Percentiles rank a stretch among this genome's conserved stretches.
phyloP scores from a whole-genome alignment of 371 early-diverging fungal species.

The Dinochytrium kinnereticum region DNA sequence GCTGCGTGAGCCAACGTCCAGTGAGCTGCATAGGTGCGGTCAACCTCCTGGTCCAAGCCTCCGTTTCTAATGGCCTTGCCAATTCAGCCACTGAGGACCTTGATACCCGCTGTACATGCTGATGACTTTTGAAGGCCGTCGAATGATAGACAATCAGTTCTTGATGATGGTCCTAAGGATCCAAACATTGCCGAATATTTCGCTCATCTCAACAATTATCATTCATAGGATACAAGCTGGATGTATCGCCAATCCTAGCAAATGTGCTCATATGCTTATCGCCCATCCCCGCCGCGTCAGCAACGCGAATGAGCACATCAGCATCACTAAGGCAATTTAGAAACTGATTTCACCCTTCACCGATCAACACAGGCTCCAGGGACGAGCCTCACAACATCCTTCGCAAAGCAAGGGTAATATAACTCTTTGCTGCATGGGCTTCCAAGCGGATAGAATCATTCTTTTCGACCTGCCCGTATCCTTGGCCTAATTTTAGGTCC shows the following conservation, averaged over 20 bases:
- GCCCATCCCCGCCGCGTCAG: slow-evolving; percentile 79
- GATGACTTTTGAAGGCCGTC: slow-evolving; percentile 44
- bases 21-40: slow-evolving; percentile 15
- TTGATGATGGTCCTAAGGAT: slow-evolving; percentile 69
- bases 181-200: slow-evolving; percentile 75
- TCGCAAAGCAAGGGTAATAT: slow-evolving; percentile 73
- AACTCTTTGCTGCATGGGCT: slow-evolving; percentile 40
- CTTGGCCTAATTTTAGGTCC: slow-evolving; percentile 74
- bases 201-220: slow-evolving; percentile 77
- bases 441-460: slow-evolving; percentile 15
- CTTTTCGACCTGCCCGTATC: slow-evolving; percentile 67
- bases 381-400: slow-evolving; percentile 82
- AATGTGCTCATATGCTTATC: slow-evolving; percentile 68
- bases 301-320: slow-evolving; percentile 78
- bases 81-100: slow-evolving; percentile 32
- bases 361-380: slow-evolving; percentile 80
- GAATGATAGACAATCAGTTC: slow-evolving; percentile 68
- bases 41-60: slow-evolving; percentile 20
- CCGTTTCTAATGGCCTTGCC: slow-evolving; percentile 13
- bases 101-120: slow-evolving; percentile 33
- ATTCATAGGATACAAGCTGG: slow-evolving; percentile 65
- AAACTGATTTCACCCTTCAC: slow-evolving; percentile 75
- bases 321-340: slow-evolving; percentile 78
- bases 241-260: neutral
- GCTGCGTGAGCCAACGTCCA: slow-evolving; percentile 65